A percentile compares a stretch with the other conserved stretches of the same genome.
Evolutionary conservation across 345 rosid genomes (phyloP).

Genomic region (Mangifera indica): DNA sequence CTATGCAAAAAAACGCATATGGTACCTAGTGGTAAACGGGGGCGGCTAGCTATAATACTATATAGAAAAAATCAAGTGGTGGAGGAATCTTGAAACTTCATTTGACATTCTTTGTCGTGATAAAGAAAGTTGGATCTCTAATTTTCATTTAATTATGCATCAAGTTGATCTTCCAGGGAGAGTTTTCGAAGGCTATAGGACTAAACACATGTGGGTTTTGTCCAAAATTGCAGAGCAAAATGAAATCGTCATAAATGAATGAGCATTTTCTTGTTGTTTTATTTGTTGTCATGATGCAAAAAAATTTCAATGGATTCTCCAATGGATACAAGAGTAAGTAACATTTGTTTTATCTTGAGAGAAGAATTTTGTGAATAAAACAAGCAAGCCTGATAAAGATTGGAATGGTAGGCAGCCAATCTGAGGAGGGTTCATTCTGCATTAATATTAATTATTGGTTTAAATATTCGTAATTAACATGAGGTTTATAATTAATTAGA

Average conservation of each 20-base stretch:
- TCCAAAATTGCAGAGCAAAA: too few relatives aligned
- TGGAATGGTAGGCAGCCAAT: constrained; percentile 15
- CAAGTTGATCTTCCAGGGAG: too few relatives aligned
- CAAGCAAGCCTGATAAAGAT: not conserved
- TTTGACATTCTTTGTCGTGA: constrained; percentile 18
- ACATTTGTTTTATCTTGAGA: not conserved
- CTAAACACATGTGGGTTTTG: too few relatives aligned
- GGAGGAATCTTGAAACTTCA: not conserved
- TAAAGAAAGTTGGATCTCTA: constrained; percentile 13
- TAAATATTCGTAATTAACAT: not conserved
- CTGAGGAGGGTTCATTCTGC: not conserved
- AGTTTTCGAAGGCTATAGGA: too few relatives aligned
- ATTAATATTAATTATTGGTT: not conserved
- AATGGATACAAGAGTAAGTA: not conserved
- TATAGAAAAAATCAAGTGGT: not conserved
- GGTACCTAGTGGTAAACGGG: too few relatives aligned
- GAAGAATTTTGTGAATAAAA: constrained; percentile 3
- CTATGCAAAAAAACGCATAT: too few relatives aligned
- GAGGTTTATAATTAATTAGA: not conserved
- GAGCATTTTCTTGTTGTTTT: too few relatives aligned
- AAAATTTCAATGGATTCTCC: constrained; percentile 19
- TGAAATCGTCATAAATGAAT: too few relatives aligned
- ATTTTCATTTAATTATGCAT: too few relatives aligned
- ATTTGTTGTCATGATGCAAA: constrained; percentile 10
- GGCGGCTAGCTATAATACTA: too few relatives aligned